Base-by-base conservation (phyloP, 2,329 filamentous ascomycete species). In the Pseudovirgaria hyperparasitica region DNA sequence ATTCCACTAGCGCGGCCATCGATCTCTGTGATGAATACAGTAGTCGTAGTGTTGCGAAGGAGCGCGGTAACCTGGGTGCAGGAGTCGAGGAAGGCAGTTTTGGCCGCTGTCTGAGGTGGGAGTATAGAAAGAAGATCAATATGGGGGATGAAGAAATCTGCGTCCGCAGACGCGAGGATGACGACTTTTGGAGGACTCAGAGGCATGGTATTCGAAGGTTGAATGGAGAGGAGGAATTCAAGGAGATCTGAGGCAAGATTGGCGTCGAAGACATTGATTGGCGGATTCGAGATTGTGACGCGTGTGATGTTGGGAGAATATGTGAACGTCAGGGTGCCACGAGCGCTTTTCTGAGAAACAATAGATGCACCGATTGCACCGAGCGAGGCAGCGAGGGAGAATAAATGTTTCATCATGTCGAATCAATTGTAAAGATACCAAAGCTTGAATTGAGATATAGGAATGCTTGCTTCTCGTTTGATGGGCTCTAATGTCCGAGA, bases 21-120 rank as follows among this genome's bases (percentile, higher is more conserved):
- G 26, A 41, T 32, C 20, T 41, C 37, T 12, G 37, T 33, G 24
- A 41, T 34, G 29, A 41, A 41, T 10, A 35, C 25, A 16, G 31
- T 35, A 10, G 28, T 28, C 9, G 32, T 23, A 15, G 15, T 32
- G 25, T 16, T 25, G 12, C 29, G 26, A 7, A 25, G 20, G n/a
- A 25, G 19, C n/a, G 10, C 13, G 6, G 19, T 25, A 15, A 16
- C 16, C 11, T 8, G 20, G 6, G 27, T 9, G 9, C 4, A 5
- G 8, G 10, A 11, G 8, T 11, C 10, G 24, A 18, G n/a, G 5
- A 18, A 11, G 6, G 18, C 24, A 6, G 5, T 19, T 13, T 18
- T 25, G 15, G 17, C 18, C 13, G 22, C 19, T 9, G 17, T 11
- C 24, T 15, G n/a, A 24, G 29, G 15, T 17, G 18, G 9, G 12